A percentile compares a stretch with the other conserved stretches of the same genome.
These are phyloP conservation scores for Lentinula aciculospora DNA, from an alignment of 768 basidiomycete species.

Conservation along the genomic window DNA sequence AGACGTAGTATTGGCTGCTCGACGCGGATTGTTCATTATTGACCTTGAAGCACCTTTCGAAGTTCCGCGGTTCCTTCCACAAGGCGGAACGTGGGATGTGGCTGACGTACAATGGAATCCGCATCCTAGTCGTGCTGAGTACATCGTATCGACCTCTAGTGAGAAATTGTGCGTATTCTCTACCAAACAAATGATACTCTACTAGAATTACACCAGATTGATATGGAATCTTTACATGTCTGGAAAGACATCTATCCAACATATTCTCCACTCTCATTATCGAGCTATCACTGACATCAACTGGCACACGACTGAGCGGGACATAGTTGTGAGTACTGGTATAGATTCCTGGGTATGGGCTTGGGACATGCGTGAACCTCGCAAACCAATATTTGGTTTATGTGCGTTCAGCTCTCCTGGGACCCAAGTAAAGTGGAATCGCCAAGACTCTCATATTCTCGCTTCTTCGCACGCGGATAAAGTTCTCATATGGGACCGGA, in stretches of 20 bases:
- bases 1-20: slow-evolving; percentile 86
- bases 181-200: background rate
- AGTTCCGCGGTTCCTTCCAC: slow-evolving; percentile 89
- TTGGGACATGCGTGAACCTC: slow-evolving; percentile 79
- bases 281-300: slow-evolving; percentile 98
- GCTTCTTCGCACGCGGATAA: slow-evolving; percentile 87
- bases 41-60: slow-evolving; percentile 86
- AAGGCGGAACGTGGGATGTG: slow-evolving; percentile 95
- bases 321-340: slow-evolving; percentile 83
- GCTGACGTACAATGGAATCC: slow-evolving; percentile 94
- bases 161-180: slow-evolving; percentile 71
- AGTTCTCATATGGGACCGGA: slow-evolving; percentile 91
- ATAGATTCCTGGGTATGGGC: slow-evolving; percentile 94
- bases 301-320: slow-evolving; percentile 86
- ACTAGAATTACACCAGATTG: slow-evolving; percentile 36
- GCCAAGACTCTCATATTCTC: slow-evolving; percentile 77
- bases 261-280: slow-evolving; percentile 84
- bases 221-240: slow-evolving; percentile 89
- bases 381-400: slow-evolving; percentile 71
- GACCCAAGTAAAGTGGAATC: slow-evolving; percentile 98
- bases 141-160: slow-evolving; percentile 83
- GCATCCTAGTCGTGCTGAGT: slow-evolving; percentile 66
- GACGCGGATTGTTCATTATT: slow-evolving; percentile 91
- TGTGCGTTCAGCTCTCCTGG: slow-evolving; percentile 58
- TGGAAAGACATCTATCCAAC: slow-evolving; percentile 76